These are phyloP conservation scores for Chaetomiaceae sp. DNA, from an alignment of 2,329 filamentous ascomycete genomes.

Conservation along the genomic window DNA sequence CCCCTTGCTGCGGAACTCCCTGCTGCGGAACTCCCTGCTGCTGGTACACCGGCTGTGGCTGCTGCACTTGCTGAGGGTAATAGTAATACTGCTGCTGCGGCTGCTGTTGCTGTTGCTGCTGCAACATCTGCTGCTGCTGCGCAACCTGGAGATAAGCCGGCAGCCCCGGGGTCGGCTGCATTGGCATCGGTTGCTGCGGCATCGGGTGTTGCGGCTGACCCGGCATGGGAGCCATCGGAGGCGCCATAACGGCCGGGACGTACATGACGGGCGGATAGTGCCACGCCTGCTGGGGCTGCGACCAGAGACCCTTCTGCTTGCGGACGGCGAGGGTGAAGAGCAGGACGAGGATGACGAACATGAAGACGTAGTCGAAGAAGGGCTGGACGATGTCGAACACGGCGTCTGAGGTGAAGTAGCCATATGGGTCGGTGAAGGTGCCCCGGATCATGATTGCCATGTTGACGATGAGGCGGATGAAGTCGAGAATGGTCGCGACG, in stretches of 20 bases:
- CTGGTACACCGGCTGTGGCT: background rate
- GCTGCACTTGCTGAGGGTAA: background rate
- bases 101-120: conserved; percentile 8
- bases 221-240: too few relatives aligned
- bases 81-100: conserved; percentile 1
- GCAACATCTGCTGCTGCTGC: conserved; percentile 1
- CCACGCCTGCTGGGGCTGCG: conserved; percentile 19
- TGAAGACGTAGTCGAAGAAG: conserved; percentile 20
- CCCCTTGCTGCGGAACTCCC: background rate
- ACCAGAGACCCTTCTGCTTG: conserved; percentile 28
- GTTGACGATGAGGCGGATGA: conserved; percentile 25
- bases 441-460: conserved; percentile 18
- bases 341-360: conserved; percentile 24
- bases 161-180: background rate
- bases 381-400: conserved; percentile 19
- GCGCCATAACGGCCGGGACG: background rate
- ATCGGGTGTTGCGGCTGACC: conserved; percentile 1
- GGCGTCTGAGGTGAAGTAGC: too few relatives aligned
- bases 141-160: conserved; percentile 10
- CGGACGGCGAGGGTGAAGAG: conserved; percentile 25
- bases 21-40: background rate
- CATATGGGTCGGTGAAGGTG: too few relatives aligned
- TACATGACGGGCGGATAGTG: background rate
- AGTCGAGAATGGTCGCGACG: conserved; percentile 31
- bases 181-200: background rate